Conservation (phyloP, 768 basidiomycete species). For the Psilocybe tampanensis region DNA sequence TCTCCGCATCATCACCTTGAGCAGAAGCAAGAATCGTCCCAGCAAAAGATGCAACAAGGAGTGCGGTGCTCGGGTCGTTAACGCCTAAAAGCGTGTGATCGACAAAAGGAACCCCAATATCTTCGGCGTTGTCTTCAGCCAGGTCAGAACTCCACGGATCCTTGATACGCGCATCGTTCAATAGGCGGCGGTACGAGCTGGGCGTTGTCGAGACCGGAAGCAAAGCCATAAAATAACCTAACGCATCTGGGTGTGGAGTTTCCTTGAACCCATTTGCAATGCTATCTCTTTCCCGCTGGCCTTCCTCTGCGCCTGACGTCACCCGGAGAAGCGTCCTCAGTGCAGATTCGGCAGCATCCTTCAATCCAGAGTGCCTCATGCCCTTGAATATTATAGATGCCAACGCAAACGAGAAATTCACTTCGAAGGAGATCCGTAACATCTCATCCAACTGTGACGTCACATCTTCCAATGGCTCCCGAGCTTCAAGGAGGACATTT, state of each 20-base stretch:
- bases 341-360: constrained; percentile 59
- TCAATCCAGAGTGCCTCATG: constrained; percentile 67
- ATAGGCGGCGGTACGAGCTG: constrained; percentile 56
- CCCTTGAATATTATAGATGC: constrained; percentile 88
- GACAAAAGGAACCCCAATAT: constrained; percentile 54
- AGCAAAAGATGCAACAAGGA: constrained; percentile 75
- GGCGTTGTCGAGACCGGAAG: constrained; percentile 67
- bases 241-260: constrained; percentile 56
- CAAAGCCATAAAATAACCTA: constrained; percentile 82
- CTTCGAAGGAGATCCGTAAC: constrained; percentile 75
- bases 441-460: constrained; percentile 73
- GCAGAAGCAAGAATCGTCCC: constrained; percentile 75
- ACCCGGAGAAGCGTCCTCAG: constrained; percentile 66
- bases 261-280: constrained; percentile 41
- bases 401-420: constrained; percentile 79
- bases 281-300: constrained; percentile 23
- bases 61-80: constrained; percentile 61
- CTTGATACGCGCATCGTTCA: constrained; percentile 64
- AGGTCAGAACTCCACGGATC: constrained; percentile 45
- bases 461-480: constrained; percentile 66
- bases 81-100: constrained; percentile 66
- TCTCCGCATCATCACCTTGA: constrained; percentile 81
- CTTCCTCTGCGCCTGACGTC: constrained; percentile 48
- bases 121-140: constrained; percentile 38
- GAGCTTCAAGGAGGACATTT: constrained; percentile 61